These are phyloP conservation scores for Plasmopara viticola DNA, from an alignment of 352 stramenopile genomes.

Conservation along the genomic window DNA sequence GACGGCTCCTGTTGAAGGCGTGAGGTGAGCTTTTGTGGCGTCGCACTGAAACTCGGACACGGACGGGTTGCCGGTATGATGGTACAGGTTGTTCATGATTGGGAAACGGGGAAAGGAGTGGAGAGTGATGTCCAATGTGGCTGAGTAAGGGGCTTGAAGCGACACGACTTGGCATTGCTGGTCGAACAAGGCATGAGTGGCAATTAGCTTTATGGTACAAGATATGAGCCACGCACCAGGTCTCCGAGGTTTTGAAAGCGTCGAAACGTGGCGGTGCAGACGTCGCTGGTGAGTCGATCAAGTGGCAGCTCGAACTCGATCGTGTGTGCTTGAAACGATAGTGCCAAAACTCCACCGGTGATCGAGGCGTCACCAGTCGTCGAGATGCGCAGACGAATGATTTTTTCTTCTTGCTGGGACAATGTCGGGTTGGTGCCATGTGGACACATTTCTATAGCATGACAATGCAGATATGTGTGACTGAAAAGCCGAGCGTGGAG, in stretches of 20 bases:
- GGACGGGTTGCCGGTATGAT: constrained; percentile 53
- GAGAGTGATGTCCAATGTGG: constrained; percentile 52
- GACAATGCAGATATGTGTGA: background rate
- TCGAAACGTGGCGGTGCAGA: constrained; percentile 51
- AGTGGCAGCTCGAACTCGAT: constrained; percentile 61
- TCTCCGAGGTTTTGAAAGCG: constrained; percentile 68
- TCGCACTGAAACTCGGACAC: constrained; percentile 57
- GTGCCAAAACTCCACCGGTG: constrained; percentile 36
- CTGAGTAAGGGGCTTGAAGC: constrained; percentile 25
- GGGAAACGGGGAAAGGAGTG: constrained; percentile 61
- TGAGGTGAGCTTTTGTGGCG: constrained; percentile 23
- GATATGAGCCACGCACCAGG: constrained; percentile 25
- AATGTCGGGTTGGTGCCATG: constrained; percentile 52
- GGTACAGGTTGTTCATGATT: constrained; percentile 76
- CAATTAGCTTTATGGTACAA: background rate
- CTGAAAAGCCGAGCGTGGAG: background rate
- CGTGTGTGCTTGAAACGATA: constrained; percentile 63
- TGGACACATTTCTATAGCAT: constrained; percentile 57
- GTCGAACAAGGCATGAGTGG: background rate
- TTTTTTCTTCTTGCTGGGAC: constrained; percentile 37
- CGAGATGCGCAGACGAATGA: constrained; percentile 36
- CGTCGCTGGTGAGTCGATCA: constrained; percentile 42
- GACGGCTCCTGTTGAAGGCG: constrained; percentile 14
- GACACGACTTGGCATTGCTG: constrained; percentile 35
- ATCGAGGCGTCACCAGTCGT: constrained; percentile 11